phyloP scores from a whole-genome alignment of 192 early-diverging fungal species.

The Podila epicladia region DNA sequence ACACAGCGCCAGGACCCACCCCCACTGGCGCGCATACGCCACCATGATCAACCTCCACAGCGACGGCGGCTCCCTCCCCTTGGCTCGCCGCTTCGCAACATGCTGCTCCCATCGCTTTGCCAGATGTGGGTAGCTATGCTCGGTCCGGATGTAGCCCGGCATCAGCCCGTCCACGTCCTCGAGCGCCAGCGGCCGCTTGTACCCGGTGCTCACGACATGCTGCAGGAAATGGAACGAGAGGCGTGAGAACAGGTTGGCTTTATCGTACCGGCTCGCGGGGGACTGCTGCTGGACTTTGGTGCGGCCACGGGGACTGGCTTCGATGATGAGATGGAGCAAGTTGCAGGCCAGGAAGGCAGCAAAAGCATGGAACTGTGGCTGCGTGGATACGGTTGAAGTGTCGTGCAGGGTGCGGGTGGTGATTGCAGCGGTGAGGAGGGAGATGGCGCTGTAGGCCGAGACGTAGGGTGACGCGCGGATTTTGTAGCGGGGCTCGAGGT shows the following conservation, averaged over 20 bases:
- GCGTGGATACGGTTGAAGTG: no score
- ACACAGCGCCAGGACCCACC: neutral
- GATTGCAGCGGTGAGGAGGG: neutral
- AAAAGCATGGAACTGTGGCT: neutral
- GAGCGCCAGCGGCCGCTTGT: neutral
- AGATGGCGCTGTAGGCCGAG: neutral
- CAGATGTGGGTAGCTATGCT: neutral
- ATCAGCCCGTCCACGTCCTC: neutral
- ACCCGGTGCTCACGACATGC: neutral
- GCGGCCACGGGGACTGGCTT: neutral
- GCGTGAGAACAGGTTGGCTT: constrained; percentile 1
- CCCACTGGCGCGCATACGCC: neutral
- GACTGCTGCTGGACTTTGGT: neutral
- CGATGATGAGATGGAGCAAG: neutral
- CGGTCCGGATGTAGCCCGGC: neutral
- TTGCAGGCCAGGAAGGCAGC: neutral
- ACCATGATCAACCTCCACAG: neutral
- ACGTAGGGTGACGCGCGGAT: neutral
- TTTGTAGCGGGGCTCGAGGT: neutral
- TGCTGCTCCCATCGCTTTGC: neutral
- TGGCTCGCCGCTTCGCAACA: neutral
- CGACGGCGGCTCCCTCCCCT: neutral
- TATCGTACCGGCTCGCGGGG: neutral
- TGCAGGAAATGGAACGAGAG: neutral
- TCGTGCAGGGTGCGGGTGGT: neutral